Evolutionary conservation across 768 basidiomycete species (phyloP), one percentile per base, ranked within the genome.

Genomic region (Mycena capillaripes): DNA sequence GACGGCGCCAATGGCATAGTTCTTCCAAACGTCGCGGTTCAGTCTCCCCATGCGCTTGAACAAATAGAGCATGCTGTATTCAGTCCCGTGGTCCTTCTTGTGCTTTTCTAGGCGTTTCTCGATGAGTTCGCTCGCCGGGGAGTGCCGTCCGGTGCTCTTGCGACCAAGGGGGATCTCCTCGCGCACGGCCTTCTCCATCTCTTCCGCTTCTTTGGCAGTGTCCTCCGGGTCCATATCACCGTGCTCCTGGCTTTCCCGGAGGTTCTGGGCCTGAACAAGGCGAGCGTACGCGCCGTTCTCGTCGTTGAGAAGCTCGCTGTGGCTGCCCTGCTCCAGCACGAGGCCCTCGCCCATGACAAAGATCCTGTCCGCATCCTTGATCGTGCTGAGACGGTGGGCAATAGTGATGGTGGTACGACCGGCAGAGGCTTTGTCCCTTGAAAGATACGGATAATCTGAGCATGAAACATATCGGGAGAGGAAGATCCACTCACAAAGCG

Each of bases 291-390:
- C 86, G 62, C 95, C 90, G 23, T 89, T 86, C 60, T 86, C 82
- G 65, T 87, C 77, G 2, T 80, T 69, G 58, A 96, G 81, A 7
- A 96, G 89, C 50, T 93, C 88, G 59, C 88, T 80, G 79, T 97
- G 96, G 0, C 90, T 94, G 19, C 96, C 96, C 34, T 86, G 83
- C 82, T 97, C 96, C 59, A 97, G 82, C 60, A 97, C 89, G 44
- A 89, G 84, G 3, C 96, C 96, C 5, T 92, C 92, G 59, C 95
- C 96, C 93, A 97, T 96, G 75, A 97, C 95, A 78, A 92, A 93
- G 70, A 95, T 95, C 66, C 89, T 82, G 81, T 95, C 88, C 1
- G 95, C 95, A 77, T 94, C 92, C 83, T 93, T 94, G 86, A 96
- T 93, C 17, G 95, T 96, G 3, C 93, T 94, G 1, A 94, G 86